Percentiles rank a stretch among this genome's conserved stretches.
These are phyloP conservation scores for Coniochaeta hoffmannii DNA, from an alignment of 2,329 filamentous ascomycete species.

Conservation along the genomic window DNA sequence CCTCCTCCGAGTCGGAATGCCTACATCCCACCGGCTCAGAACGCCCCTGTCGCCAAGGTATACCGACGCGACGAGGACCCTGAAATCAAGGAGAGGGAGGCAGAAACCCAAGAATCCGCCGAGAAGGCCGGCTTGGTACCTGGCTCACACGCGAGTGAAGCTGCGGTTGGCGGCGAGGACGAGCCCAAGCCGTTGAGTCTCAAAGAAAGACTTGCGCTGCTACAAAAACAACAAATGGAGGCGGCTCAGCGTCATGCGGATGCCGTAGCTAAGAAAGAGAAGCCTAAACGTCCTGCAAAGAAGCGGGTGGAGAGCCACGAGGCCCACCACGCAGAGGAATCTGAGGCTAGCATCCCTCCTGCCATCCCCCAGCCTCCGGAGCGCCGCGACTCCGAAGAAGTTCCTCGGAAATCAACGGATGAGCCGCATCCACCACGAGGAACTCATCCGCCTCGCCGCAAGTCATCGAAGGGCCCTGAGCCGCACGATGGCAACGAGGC, in stretches of 20 bases:
- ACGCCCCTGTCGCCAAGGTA: slow-evolving; percentile 63
- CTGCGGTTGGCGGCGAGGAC: slow-evolving; percentile 57
- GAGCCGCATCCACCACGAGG: slow-evolving; percentile 30
- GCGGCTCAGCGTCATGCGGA: slow-evolving; percentile 79
- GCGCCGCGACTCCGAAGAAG: slow-evolving; percentile 39
- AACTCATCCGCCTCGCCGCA: slow-evolving; percentile 41
- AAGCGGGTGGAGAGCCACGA: slow-evolving; percentile 48
- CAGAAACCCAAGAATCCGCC: slow-evolving; percentile 58
- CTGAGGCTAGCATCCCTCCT: slow-evolving; percentile 23
- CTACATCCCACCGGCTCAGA: slow-evolving; percentile 71
- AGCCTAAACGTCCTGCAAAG: slow-evolving; percentile 70
- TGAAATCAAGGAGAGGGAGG: slow-evolving; percentile 56
- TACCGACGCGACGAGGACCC: slow-evolving; percentile 88
- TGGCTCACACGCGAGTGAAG: slow-evolving; percentile 33
- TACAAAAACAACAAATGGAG: slow-evolving; percentile 91
- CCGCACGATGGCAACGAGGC: slow-evolving; percentile 56
- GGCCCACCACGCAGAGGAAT: slow-evolving; percentile 23
- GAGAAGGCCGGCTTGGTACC: slow-evolving; percentile 58
- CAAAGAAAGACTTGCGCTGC: slow-evolving; percentile 88
- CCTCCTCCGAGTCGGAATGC: slow-evolving; percentile 89
- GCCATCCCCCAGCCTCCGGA: slow-evolving; percentile 31
- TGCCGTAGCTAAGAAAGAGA: slow-evolving; percentile 73
- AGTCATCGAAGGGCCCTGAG: slow-evolving; percentile 41
- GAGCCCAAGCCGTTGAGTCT: slow-evolving; percentile 86
- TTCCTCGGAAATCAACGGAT: slow-evolving; percentile 38